A percentile compares a stretch with the other conserved stretches of the same genome.
These are phyloP conservation scores for Rubroboletus satanas DNA, from an alignment of 768 basidiomycete genomes.

Conservation along the genomic window DNA sequence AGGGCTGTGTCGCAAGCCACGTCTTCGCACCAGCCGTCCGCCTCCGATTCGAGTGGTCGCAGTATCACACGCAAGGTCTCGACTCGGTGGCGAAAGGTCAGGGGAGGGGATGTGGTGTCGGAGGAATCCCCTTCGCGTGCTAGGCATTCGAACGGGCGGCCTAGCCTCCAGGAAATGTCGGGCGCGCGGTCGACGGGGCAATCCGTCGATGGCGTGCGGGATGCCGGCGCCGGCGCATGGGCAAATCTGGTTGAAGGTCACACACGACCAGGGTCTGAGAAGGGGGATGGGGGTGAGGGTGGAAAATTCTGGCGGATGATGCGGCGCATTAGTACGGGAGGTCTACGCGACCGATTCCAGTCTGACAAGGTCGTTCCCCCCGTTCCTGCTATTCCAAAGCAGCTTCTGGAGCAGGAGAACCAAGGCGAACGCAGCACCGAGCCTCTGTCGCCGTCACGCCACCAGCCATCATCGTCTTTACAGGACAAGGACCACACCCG, in stretches of 20 bases:
- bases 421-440: slow-evolving; percentile 3
- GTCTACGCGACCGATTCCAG: slow-evolving; percentile 49
- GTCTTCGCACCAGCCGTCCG: slow-evolving; percentile 3
- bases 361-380: slow-evolving; percentile 42
- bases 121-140: slow-evolving; percentile 27
- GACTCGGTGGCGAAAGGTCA: slow-evolving; percentile 29
- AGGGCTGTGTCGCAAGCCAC: background rate
- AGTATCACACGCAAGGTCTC: slow-evolving; percentile 37
- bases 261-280: slow-evolving; percentile 15
- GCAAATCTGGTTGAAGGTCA: slow-evolving; percentile 10
- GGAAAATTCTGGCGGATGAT: slow-evolving; percentile 63
- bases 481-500: slow-evolving; percentile 6
- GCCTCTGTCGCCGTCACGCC: slow-evolving; percentile 6
- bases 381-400: slow-evolving; percentile 56
- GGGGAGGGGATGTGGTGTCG: slow-evolving; percentile 3
- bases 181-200: slow-evolving; percentile 3
- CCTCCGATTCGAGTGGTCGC: slow-evolving; percentile 13
- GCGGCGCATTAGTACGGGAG: slow-evolving; percentile 66
- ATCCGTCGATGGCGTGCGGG: slow-evolving; percentile 19
- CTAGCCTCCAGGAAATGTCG: slow-evolving; percentile 35
- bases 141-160: slow-evolving; percentile 19
- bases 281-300: slow-evolving; percentile 25
- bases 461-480: background rate
- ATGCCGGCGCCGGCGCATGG: slow-evolving; percentile 8
- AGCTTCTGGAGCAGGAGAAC: slow-evolving; percentile 23